Base-by-base conservation (phyloP, 345 rosid genomes). In the Ceriops tagal region DNA sequence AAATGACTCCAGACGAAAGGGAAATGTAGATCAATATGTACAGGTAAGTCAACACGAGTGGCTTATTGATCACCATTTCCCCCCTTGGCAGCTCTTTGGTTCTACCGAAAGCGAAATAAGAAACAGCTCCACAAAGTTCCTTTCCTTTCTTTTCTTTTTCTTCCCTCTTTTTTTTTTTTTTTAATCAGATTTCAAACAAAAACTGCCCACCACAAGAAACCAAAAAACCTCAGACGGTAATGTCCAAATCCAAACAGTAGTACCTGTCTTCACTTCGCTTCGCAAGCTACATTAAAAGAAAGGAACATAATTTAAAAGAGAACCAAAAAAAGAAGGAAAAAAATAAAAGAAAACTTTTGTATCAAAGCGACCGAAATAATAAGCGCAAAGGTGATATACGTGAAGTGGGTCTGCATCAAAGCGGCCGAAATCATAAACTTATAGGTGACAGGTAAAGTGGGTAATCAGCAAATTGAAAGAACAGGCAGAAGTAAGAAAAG, bases 1-100 rank as follows among this genome's bases (percentile, higher is more conserved):
- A 75, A 68, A 96, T 96, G 66, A 96, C 99, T 58, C 91, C 97
- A 1, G 96, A 95, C 6, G 97, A 95, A 64, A 95, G 97, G 34
- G 87, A 18, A 81, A 95, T 81, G 89, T 95, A 96, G 83, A 90
- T 78, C 47, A 96, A 77, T 30, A 92, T 85, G 86, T 90, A 96
- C 70, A 89, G 66, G 74, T 96, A 96, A 27, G 99, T 96, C 68
- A 96, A 66, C 8, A 96, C 79, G 53, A 86, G 92, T 19, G 97
- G 83, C 85, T 83, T 89, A 84, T 79, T 90, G 66, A 92, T 83
- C 81, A 92, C 86, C 77, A 68, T 77, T 77, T 73, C 35, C 73
- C 76, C 78, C 64, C 24, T 6, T 26, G 27, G 2, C n/a, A 49
- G 79, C 71, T 73, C 65, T 63, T 75, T 35, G 58, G 43, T 52